Conservation (phyloP, 78 protist species). For the slime mould (Dictyostelium discoideum) region DNA sequence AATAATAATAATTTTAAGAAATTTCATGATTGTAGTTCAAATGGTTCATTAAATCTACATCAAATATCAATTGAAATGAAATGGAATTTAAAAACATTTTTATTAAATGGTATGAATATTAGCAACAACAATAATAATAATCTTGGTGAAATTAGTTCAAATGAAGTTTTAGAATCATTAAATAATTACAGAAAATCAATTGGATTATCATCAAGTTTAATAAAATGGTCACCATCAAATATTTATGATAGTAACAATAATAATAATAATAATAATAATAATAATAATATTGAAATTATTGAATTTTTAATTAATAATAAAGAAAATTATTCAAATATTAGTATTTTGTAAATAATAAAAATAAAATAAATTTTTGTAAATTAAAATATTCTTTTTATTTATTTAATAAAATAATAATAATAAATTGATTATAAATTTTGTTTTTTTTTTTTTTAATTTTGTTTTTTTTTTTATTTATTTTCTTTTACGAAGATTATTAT, state of each 20-base stretch:
- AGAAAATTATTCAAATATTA: background rate
- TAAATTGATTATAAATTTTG: too few relatives aligned
- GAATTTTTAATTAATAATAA: background rate
- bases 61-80: background rate
- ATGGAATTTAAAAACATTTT: slow-evolving; percentile 40
- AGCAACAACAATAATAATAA: background rate
- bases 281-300: background rate
- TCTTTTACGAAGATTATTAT: background rate
- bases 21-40: slow-evolving; percentile 31
- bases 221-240: background rate
- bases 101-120: slow-evolving; percentile 22
- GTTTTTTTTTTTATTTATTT: too few relatives aligned
- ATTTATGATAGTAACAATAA: background rate
- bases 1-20: background rate
- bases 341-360: background rate
- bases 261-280: background rate
- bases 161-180: slow-evolving; percentile 81
- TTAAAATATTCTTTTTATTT: background rate
- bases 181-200: slow-evolving; percentile 31
- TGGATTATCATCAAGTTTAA: slow-evolving; percentile 46
- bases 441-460: too few relatives aligned
- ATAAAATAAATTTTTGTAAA: background rate
- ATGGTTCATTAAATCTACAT: slow-evolving; percentile 83
- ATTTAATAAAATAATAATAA: too few relatives aligned
- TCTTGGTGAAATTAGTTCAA: slow-evolving; percentile 75